phyloP scores from a whole-genome alignment of 2,329 filamentous ascomycete species.

The Cadophora sp. region DNA sequence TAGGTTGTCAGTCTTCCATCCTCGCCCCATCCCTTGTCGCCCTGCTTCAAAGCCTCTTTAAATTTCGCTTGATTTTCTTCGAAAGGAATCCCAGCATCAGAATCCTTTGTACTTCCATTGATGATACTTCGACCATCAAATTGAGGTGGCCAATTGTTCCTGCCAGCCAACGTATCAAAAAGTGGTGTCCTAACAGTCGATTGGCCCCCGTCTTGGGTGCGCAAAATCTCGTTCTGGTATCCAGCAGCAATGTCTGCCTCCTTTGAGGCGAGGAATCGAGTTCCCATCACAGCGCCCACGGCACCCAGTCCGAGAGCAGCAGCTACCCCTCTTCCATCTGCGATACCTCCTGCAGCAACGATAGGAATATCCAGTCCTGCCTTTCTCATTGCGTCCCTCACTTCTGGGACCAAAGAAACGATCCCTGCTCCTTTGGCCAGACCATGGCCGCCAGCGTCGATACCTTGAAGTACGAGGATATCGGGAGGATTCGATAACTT shows the following conservation, averaged over 20 bases:
- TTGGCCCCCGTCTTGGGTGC: conserved; percentile 53
- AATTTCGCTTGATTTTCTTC: conserved; percentile 45
- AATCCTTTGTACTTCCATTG: conserved; percentile 57
- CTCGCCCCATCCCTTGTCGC: conserved; percentile 50
- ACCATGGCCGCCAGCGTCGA: conserved; percentile 44
- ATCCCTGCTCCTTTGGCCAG: conserved; percentile 34
- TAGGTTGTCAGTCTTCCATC: conserved; percentile 30
- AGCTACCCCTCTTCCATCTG: conserved; percentile 43
- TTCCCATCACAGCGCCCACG: conserved; percentile 53
- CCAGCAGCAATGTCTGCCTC: conserved; percentile 54
- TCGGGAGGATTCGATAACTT: conserved; percentile 30
- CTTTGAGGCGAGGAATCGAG: conserved; percentile 51
- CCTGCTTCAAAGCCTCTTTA: neutral
- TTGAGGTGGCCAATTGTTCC: conserved; percentile 58
- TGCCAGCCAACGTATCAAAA: conserved; percentile 59
- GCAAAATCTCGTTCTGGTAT: conserved; percentile 52
- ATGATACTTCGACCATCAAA: conserved; percentile 62
- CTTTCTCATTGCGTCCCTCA: conserved; percentile 33
- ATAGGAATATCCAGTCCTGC: conserved; percentile 28
- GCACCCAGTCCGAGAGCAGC: conserved; percentile 44
- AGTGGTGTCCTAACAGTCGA: conserved; percentile 54
- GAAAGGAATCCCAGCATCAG: conserved; percentile 42
- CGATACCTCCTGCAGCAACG: conserved; percentile 44
- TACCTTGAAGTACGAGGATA: conserved; percentile 42
- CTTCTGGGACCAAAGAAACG: conserved; percentile 42